A percentile compares a stretch with the other conserved stretches of the same genome.
These are phyloP conservation scores for Xylariaceae sp. DNA, from an alignment of 2,329 filamentous ascomycete species.

Conservation along the genomic window DNA sequence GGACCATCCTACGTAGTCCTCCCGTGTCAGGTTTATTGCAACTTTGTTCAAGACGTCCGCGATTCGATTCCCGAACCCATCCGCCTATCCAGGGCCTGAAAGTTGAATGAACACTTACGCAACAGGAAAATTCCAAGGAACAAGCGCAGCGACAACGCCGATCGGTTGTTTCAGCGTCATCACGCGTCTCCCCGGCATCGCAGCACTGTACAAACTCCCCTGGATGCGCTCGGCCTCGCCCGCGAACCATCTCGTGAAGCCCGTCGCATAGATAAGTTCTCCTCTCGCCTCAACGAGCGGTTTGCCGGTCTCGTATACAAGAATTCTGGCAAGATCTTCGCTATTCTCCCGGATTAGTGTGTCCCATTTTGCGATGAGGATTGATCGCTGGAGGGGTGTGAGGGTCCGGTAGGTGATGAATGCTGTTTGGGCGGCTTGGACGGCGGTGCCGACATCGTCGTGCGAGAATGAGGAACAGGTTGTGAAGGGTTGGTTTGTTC, in stretches of 20 bases:
- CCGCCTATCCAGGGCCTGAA: too few relatives aligned
- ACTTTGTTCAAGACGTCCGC: too few relatives aligned
- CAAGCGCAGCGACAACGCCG: slow-evolving; percentile 63
- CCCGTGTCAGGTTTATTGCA: neutral
- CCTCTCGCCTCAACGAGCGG: slow-evolving; percentile 50
- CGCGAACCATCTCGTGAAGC: slow-evolving; percentile 55
- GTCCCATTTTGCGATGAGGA: slow-evolving; percentile 63
- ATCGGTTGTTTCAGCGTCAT: slow-evolving; percentile 74
- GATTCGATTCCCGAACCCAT: too few relatives aligned
- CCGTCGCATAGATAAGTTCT: slow-evolving; percentile 52
- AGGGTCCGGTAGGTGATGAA: slow-evolving; percentile 58
- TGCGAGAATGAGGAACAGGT: slow-evolving; percentile 41
- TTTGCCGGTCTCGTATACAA: slow-evolving; percentile 61
- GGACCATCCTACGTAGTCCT: slow-evolving; percentile 43
- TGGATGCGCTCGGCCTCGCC: slow-evolving; percentile 47
- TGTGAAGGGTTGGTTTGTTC: slow-evolving; percentile 38
- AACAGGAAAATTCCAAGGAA: slow-evolving; percentile 69
- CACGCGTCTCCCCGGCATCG: slow-evolving; percentile 59
- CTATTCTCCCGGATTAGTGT: slow-evolving; percentile 57
- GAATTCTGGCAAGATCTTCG: slow-evolving; percentile 59
- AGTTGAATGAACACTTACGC: slow-evolving; percentile 36
- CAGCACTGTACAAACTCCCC: slow-evolving; percentile 57
- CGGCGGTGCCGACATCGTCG: slow-evolving; percentile 59
- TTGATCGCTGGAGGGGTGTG: slow-evolving; percentile 57
- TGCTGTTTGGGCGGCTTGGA: slow-evolving; percentile 55